phyloP scores from a whole-genome alignment of 352 stramenopile species.

The Phytophthora fragariae region DNA sequence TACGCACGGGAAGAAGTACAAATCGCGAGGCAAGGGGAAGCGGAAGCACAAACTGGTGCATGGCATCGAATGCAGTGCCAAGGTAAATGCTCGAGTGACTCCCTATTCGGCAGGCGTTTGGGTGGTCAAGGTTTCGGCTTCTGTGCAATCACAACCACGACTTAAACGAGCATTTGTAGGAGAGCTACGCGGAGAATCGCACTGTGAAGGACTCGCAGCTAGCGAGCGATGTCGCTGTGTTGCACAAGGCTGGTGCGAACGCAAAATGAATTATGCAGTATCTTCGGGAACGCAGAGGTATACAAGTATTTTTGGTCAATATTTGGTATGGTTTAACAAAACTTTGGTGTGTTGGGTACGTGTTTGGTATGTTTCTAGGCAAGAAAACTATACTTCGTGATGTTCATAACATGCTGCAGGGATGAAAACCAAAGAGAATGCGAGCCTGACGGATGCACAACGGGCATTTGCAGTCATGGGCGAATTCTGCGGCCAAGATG shows the following conservation, averaged over 20 bases:
- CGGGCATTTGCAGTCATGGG: conserved; percentile 1
- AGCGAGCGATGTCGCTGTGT: neutral
- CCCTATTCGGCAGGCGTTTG: neutral
- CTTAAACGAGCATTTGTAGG: neutral
- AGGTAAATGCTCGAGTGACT: neutral
- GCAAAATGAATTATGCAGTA: neutral
- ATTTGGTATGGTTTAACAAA: neutral
- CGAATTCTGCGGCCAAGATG: conserved; percentile 4
- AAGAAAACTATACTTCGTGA: conserved; percentile 14
- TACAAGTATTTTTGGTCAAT: neutral
- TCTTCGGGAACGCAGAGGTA: neutral
- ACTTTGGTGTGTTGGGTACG: neutral
- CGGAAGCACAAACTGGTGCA: neutral
- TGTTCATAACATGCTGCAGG: conserved; percentile 20
- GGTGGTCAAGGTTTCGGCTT: neutral
- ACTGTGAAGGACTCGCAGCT: neutral
- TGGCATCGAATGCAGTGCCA: neutral
- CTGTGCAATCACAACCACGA: neutral
- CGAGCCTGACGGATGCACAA: neutral
- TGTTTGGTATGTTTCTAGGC: neutral
- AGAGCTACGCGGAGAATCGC: neutral
- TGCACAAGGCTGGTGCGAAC: neutral
- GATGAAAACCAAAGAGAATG: conserved; percentile 1
- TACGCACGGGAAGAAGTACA: neutral
- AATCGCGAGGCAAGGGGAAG: neutral